These are phyloP conservation scores for Penstemon barbatus DNA, from an alignment of 257 asterid species.

Conservation along the genomic window DNA sequence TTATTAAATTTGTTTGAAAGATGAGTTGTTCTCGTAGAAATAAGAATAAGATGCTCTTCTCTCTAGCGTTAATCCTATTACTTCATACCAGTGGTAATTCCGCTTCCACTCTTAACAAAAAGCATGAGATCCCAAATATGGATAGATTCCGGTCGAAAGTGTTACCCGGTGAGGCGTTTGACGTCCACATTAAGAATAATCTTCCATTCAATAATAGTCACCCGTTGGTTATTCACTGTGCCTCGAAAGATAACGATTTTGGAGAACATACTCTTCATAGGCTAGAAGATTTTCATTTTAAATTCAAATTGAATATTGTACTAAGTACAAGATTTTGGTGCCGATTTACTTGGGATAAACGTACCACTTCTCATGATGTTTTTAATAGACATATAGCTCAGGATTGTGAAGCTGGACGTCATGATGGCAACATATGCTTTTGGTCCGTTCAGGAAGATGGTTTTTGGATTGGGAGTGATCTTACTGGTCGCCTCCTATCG, in stretches of 20 bases:
- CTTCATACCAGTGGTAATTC: neutral
- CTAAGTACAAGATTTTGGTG: neutral
- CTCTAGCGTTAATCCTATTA: neutral
- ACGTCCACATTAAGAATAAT: no score
- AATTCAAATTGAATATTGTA: neutral
- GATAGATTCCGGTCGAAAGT: no score
- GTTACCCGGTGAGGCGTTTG: no score
- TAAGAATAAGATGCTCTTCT: neutral
- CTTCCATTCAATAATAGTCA: neutral
- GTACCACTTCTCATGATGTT: neutral
- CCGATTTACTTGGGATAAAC: slow-evolving; percentile 3
- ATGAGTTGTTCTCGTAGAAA: neutral
- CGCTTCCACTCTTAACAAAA: no score
- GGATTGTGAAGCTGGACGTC: neutral
- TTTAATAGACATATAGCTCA: neutral
- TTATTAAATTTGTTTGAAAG: neutral
- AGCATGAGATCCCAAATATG: no score
- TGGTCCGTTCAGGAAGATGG: slow-evolving; percentile 15
- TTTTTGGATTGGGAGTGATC: neutral
- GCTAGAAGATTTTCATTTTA: neutral
- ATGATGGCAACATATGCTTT: slow-evolving; percentile 14
- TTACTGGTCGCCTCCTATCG: neutral
- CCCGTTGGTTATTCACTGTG: slow-evolving; percentile 18
- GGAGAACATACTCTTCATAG: slow-evolving; percentile 5
- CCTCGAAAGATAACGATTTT: slow-evolving; percentile 1